Conservation (phyloP, 2,329 filamentous ascomycete species). For the Neonectria sp. region DNA sequence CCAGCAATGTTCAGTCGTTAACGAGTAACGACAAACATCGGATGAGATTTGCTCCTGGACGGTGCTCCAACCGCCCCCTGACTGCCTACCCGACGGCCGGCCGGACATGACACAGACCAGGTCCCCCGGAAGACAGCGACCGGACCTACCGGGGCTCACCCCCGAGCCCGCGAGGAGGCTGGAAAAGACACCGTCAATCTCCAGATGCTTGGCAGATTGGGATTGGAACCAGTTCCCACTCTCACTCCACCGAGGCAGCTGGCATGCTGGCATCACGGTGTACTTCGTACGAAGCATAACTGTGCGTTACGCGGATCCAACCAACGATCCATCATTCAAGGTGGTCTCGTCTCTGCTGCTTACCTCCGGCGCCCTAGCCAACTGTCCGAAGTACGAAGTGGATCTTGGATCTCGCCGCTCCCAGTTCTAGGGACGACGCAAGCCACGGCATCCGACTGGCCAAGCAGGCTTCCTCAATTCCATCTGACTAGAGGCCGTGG, state of each 20-base stretch:
- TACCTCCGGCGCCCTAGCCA: background rate
- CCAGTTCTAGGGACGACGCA: conserved; percentile 29
- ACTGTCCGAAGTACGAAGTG: conserved; percentile 13
- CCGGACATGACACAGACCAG: conserved; percentile 15
- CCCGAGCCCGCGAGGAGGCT: conserved; percentile 41
- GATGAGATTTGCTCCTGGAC: conserved; percentile 29
- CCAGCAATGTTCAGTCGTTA: conserved; percentile 11
- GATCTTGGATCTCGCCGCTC: conserved; percentile 37
- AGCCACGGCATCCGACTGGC: conserved; percentile 42
- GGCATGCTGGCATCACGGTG: conserved; percentile 13
- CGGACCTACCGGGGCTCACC: conserved; percentile 31
- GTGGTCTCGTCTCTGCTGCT: conserved; percentile 1
- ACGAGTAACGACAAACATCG: conserved; percentile 7
- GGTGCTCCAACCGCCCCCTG: conserved; percentile 25
- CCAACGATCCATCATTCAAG: background rate
- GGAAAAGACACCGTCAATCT: conserved; percentile 41
- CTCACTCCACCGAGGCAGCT: conserved; percentile 19
- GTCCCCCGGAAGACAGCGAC: conserved; percentile 24
- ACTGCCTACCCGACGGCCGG: conserved; percentile 19
- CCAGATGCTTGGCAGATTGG: conserved; percentile 45
- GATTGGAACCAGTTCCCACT: conserved; percentile 35
- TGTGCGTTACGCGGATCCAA: conserved; percentile 10
- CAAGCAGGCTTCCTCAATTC: conserved; percentile 38
- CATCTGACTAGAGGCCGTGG: conserved; percentile 16
- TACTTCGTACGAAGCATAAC: conserved; percentile 2